Evolutionary conservation across 352 stramenopile genomes (phyloP).

Genomic region (Discostella stelligera): DNA sequence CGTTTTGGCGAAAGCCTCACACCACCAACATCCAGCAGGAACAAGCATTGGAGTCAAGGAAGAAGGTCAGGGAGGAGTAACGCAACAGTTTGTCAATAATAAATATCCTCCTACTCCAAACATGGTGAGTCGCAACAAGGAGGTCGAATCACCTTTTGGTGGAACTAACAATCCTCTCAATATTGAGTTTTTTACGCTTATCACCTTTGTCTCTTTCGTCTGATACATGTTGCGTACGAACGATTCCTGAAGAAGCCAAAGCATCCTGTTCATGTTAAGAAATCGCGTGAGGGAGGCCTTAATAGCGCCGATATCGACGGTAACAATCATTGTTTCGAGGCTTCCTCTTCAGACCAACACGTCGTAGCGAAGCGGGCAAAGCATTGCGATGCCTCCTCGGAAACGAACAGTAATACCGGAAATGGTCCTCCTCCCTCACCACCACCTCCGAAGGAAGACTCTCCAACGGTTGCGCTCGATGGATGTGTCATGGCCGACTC

Average conservation of each 20-base stretch:
- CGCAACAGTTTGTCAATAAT: neutral
- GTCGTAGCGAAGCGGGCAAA: neutral
- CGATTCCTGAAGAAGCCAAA: constrained; percentile 22
- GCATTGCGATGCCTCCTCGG: neutral
- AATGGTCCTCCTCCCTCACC: neutral
- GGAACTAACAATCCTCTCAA: neutral
- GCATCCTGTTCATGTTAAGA: constrained; percentile 37
- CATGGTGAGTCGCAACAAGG: constrained; percentile 7
- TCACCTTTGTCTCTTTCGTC: neutral
- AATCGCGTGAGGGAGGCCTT: neutral
- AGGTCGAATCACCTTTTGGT: neutral
- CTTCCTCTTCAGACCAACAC: neutral
- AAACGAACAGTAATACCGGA: neutral
- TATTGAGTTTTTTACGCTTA: constrained; percentile 4
- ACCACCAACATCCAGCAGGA: neutral
- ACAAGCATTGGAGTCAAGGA: neutral
- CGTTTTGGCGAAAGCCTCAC: neutral
- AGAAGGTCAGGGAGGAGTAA: neutral
- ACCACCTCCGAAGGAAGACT: neutral
- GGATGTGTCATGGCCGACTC: neutral
- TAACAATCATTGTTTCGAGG: neutral
- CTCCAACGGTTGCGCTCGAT: neutral
- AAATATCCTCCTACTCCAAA: constrained; percentile 8
- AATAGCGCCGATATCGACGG: neutral
- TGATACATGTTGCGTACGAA: neutral